These are phyloP conservation scores for Aureobasidium sp. DNA, from an alignment of 2,329 filamentous ascomycete species.

Conservation along the genomic window DNA sequence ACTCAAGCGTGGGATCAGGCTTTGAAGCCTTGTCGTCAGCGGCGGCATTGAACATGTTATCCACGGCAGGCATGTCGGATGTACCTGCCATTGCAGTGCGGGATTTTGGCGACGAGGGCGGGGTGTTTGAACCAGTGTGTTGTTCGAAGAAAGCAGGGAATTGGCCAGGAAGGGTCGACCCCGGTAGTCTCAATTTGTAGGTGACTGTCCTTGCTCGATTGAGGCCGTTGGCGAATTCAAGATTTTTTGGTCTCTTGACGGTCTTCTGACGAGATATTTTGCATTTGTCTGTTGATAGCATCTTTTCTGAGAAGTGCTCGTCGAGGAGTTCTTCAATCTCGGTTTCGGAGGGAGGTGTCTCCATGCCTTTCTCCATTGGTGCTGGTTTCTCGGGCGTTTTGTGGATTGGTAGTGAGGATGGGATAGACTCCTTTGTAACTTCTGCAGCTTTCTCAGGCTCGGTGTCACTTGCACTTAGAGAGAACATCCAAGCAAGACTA, in stretches of 20 bases:
- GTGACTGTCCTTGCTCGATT: conserved; percentile 15
- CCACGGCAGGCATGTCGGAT: conserved; percentile 15
- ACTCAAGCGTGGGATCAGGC: conserved; percentile 49
- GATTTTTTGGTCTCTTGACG: background rate
- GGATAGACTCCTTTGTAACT: background rate
- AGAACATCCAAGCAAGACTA: conserved; percentile 51
- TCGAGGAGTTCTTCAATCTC: conserved; percentile 12
- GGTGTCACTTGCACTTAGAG: conserved; percentile 35
- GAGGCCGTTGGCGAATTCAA: background rate
- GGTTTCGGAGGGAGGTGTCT: conserved; percentile 17
- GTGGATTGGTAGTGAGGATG: background rate
- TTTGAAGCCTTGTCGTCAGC: conserved; percentile 7
- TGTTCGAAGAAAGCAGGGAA: conserved; percentile 21
- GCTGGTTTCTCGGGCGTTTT: background rate
- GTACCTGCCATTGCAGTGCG: conserved; percentile 15
- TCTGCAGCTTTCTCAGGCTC: background rate
- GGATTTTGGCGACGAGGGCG: conserved; percentile 14
- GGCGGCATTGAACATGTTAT: conserved; percentile 20
- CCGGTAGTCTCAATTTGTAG: conserved; percentile 1
- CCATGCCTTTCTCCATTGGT: background rate
- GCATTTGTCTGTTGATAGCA: background rate
- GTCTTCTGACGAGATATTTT: conserved; percentile 7
- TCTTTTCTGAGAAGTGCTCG: conserved; percentile 13
- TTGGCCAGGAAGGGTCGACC: conserved; percentile 7
- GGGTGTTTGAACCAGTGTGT: conserved; percentile 13